Base-by-base conservation (phyloP, 441 rosid genomes). In the Erodium moschatum region DNA sequence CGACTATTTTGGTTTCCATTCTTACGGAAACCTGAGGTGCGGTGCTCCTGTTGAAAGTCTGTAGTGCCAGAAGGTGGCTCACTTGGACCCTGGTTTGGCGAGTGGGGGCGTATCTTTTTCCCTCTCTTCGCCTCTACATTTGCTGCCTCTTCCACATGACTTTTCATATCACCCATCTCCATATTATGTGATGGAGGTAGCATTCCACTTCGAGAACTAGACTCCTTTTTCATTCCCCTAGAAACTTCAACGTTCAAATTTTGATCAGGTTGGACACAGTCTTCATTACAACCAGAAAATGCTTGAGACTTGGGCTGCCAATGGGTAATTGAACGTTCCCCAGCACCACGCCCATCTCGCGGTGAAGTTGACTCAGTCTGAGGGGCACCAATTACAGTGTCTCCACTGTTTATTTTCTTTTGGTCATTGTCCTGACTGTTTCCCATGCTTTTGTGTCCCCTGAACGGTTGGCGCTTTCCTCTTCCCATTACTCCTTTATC, bases 241-340 rank as follows among this genome's bases (percentile, higher is more conserved):
- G 73, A 74, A 72, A 74, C 65, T 75, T 78, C 89, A 44, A 79
- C 71, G 71, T 74, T 77, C 10, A 68, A 74, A 76, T 74, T 80
- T 70, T 65, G 83, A 69, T 67, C 80, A 48, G 81, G 67, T 76
- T 80, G 80, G 75, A 75, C 85, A 67, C 76, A 82, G 38, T 72
- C 81, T 70, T 79, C 79, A 73, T 67, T 74, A 75, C 76, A 62
- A 60, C 74, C 48, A 69, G 74, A 74, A 44, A 68, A 66, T 74
- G 85, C 21, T 44, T 82, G 90, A 15, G 85, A 73, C 74, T 82
- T 93, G 11, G 90, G 97, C 69, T 90, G 90, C 97, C 97, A 90
- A 8, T 90, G 96, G 72, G 89, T 69, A 67, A 82, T 35, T 68
- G 85, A 70, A 66, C 80, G 81, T 66, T 90, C 95, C 38, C 85